Base-by-base conservation (phyloP, 2,329 filamentous ascomycete species). In the Paecilomyces niveus region DNA sequence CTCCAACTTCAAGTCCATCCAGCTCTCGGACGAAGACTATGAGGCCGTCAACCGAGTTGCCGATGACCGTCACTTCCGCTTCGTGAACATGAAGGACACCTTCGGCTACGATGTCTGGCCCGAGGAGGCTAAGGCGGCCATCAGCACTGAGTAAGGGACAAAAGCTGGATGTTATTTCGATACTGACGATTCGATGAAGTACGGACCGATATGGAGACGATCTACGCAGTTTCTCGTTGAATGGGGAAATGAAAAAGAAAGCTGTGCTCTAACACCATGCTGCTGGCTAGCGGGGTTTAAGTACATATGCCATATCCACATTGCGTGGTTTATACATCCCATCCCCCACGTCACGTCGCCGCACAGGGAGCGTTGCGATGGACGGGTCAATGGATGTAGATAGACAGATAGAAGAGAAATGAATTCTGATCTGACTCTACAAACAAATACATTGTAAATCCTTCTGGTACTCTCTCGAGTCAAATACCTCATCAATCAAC, bases 1-100 rank as follows among this genome's bases (percentile, higher is more conserved):
- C 70, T 87, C 84, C 76, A 90, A 91, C 76, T 83, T 86, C 67
- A 78, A 85, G 68, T 80, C 83, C 61, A 85, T 86, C 31, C 74
- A 83, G 67, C 76, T 90, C 59, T 74, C 76, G 52, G 78, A 82
- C 45, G 78, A 80, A 57, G 83, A 87, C 64, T 82, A 86, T 66
- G 76, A 80, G 61, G 84, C 80, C 13, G 80, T 89, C 57, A 82
- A 88, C 73, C 68, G 78, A 61, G 86, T 90, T 7, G 86, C 87
- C 0, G 80, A 83, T 70, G 84, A 85, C 35, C 80, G 87, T 55
- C 85, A 89, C 72, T 83, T 82, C 26, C 83, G 88, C 39, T 90
- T 91, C 68, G 88, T 91, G 59, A 90, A 91, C 77, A 90, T 90
- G 88, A 90, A 89, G 80, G 87, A 89, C 63, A 89, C 86, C 1